Evolutionary conservation across 345 rosid genomes (phyloP).

Genomic region (Salix exigua): DNA sequence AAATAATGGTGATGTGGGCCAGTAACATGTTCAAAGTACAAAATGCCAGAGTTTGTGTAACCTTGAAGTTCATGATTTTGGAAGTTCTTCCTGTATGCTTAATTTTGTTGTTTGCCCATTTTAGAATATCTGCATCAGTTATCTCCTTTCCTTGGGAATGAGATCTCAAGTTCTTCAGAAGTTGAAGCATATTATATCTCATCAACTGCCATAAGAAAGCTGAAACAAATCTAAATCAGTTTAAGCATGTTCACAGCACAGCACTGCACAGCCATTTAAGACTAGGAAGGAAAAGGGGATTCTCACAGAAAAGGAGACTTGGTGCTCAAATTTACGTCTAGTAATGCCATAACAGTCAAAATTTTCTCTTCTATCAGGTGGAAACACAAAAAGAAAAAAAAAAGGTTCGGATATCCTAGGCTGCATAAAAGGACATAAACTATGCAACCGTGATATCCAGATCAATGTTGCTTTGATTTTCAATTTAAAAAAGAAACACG

Average conservation of each 20-base stretch:
- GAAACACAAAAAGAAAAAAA: not conserved
- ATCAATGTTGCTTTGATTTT: not conserved
- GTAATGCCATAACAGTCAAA: not conserved
- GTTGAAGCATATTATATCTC: constrained; percentile 90
- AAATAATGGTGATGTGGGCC: not conserved
- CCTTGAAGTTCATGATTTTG: constrained; percentile 76
- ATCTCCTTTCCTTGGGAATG: constrained; percentile 74
- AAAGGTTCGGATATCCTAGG: not conserved
- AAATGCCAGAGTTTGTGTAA: constrained; percentile 19
- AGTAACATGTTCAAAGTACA: not conserved
- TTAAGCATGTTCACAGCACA: not conserved
- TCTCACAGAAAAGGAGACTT: not conserved
- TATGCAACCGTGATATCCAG: not conserved
- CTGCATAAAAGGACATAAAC: not conserved
- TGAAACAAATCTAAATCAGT: constrained; percentile 33
- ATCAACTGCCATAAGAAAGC: constrained; percentile 91
- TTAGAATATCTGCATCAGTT: constrained; percentile 68
- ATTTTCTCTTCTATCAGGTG: not conserved
- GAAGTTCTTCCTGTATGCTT: constrained; percentile 55
- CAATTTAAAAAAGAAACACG: not conserved
- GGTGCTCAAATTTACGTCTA: not conserved
- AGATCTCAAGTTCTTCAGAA: constrained; percentile 72
- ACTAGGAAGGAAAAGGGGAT: not conserved
- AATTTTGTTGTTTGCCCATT: constrained; percentile 75
- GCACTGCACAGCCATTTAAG: not conserved